A percentile compares a stretch with the other conserved stretches of the same genome.
phyloP scores from a whole-genome alignment of 257 asterid genomes.

The Solanum pimpinellifolium region DNA sequence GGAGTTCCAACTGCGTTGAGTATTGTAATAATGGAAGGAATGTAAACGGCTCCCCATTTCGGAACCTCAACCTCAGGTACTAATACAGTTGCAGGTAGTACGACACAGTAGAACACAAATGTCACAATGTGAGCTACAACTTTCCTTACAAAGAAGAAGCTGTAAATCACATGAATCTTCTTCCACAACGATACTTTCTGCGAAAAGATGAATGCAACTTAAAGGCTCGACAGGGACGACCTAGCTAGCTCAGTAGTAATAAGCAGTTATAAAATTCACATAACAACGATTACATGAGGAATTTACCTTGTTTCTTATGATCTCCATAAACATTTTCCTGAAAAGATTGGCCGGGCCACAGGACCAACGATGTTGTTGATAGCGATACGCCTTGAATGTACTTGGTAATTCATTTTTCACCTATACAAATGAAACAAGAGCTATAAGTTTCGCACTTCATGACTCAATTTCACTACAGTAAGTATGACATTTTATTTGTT shows the following conservation, averaged over 20 bases:
- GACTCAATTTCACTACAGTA: neutral
- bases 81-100: constrained; percentile 51
- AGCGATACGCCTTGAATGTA: constrained; percentile 52
- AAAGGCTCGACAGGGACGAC: neutral
- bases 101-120: constrained; percentile 56
- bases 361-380: constrained; percentile 77
- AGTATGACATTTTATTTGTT: neutral
- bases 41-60: constrained; percentile 53
- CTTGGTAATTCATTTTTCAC: constrained; percentile 76
- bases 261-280: neutral
- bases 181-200: constrained; percentile 57
- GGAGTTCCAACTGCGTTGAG: constrained; percentile 64
- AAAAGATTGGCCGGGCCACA: constrained; percentile 80
- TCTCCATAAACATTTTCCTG: constrained; percentile 45
- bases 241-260: neutral
- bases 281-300: neutral
- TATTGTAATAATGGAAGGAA: constrained; percentile 38
- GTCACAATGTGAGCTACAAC: constrained; percentile 53
- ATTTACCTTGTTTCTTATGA: constrained; percentile 48
- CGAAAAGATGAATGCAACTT: neutral
- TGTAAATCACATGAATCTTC: constrained; percentile 60
- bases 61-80: constrained; percentile 58
- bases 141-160: constrained; percentile 72
- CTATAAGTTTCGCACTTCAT: neutral
- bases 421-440: constrained; percentile 12